Base-by-base conservation (phyloP, 2,329 filamentous ascomycete genomes). In the Colletotrichum neosansevieriae region DNA sequence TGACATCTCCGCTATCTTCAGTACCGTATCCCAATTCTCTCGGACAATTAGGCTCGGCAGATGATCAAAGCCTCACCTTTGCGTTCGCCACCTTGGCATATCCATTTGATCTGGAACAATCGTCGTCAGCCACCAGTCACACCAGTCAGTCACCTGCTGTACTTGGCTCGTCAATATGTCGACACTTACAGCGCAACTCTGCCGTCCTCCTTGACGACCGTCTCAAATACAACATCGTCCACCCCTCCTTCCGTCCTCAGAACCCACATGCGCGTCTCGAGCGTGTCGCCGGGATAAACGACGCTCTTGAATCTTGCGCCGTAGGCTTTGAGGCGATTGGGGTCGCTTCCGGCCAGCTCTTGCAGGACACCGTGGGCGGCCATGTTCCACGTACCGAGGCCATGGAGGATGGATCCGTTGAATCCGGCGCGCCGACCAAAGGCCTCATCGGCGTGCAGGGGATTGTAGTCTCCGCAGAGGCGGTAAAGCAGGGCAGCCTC, bases 401-500 rank as follows among this genome's bases (percentile, higher is more conserved):
- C 82, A 61, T 85, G 83, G 54, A 84, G 72, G 61, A 85, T 84
- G 4, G 78, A 76, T 1, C 81, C 81, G 42, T 80, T 80, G 71
- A 84, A 84, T 13, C 83, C 83, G 9, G 81, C 80, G 6, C 76
- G 75, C 69, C 74, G 73, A 1, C 81, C 81, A 47, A 81, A 81
- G 15, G 74, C 77, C n/a, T 81, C 80, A 58, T 81, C 80, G 1
- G 78, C 82, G 71, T 84, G 82, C 51, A 84, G 75, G 6, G 83
- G 83, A 68, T 85, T 85, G 72, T 84, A 85, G 67, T 85, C 83
- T 0, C 83, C 83, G 69, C 81, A 83, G 10, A 85, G 73, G 2
- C 82, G 74, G 59, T 84, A 84, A 0, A 84, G 73, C 2, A 83
- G 73, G 0, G 80, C 78, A 4, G 74, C 74, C 70, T 83, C 81